Conservation (phyloP, 257 asterid genomes). For the Voacanga thouarsii region DNA sequence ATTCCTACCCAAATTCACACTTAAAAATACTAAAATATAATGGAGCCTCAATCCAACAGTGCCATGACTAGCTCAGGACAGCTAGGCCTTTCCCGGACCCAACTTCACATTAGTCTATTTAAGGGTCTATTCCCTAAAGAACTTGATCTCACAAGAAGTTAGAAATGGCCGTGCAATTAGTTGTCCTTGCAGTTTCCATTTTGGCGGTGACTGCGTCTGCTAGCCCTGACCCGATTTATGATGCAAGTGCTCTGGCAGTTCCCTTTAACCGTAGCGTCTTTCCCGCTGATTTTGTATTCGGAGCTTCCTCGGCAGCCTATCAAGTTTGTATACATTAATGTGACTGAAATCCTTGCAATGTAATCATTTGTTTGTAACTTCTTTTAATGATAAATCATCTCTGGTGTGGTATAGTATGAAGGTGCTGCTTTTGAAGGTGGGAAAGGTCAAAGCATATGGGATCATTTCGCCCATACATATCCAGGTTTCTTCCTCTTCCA, state of each 20-base stretch:
- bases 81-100: too few relatives aligned
- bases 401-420: constrained; percentile 19
- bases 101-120: neutral
- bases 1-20: too few relatives aligned
- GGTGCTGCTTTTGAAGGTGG: constrained; percentile 32
- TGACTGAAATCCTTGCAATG: neutral
- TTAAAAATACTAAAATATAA: too few relatives aligned
- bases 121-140: neutral
- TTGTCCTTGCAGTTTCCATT: neutral
- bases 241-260: neutral
- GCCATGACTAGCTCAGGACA: too few relatives aligned
- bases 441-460: constrained; percentile 33
- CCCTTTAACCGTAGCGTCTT: constrained; percentile 3
- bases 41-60: too few relatives aligned
- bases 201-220: neutral
- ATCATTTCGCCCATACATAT: constrained; percentile 17
- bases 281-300: constrained; percentile 14
- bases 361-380: neutral
- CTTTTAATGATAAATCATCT: neutral
- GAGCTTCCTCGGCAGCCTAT: constrained; percentile 18
- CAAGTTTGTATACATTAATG: neutral
- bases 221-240: neutral
- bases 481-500: neutral
- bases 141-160: too few relatives aligned
- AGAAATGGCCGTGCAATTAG: neutral